Conservation (phyloP, 371 early-diverging fungal species). For the Syncephalastrum sp. region DNA sequence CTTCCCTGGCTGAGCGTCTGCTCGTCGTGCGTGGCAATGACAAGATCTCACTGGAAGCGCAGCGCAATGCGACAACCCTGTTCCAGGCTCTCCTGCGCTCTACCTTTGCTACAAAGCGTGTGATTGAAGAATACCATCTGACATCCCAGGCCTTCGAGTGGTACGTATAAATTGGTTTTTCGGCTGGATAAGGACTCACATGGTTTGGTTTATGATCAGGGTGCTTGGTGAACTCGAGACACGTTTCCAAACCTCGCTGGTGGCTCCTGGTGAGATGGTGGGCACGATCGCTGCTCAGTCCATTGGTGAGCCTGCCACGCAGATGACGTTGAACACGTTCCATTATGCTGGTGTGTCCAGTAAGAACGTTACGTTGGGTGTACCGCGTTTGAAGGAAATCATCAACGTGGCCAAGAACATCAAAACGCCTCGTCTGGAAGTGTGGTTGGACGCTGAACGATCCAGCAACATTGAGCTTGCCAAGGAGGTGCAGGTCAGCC, state of each 20-base stretch:
- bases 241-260: conserved; percentile 88
- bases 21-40: conserved; percentile 90
- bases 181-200: not conserved
- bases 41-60: conserved; percentile 81
- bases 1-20: conserved; percentile 68
- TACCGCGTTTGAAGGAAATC: conserved; percentile 99
- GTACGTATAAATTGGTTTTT: conserved; percentile 24
- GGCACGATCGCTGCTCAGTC: conserved; percentile 99
- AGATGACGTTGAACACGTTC: conserved; percentile 99
- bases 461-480: conserved; percentile 80
- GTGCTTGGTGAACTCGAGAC: conserved; percentile 91
- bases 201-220: conserved; percentile 16
- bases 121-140: conserved; percentile 90
- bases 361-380: conserved; percentile 98
- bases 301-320: conserved; percentile 99
- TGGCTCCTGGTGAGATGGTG: conserved; percentile 99
- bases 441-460: conserved; percentile 82
- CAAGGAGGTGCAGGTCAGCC: conserved; percentile 86
- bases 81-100: conserved; percentile 89
- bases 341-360: conserved; percentile 99
- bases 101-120: conserved; percentile 79
- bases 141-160: conserved; percentile 90
- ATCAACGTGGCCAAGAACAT: conserved; percentile 98
- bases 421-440: conserved; percentile 94
- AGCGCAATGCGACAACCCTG: conserved; percentile 88